Evolutionary conservation across 1,284 basidiomycete genomes (phyloP).

Genomic region (Austroboletus novae-zelandiae): DNA sequence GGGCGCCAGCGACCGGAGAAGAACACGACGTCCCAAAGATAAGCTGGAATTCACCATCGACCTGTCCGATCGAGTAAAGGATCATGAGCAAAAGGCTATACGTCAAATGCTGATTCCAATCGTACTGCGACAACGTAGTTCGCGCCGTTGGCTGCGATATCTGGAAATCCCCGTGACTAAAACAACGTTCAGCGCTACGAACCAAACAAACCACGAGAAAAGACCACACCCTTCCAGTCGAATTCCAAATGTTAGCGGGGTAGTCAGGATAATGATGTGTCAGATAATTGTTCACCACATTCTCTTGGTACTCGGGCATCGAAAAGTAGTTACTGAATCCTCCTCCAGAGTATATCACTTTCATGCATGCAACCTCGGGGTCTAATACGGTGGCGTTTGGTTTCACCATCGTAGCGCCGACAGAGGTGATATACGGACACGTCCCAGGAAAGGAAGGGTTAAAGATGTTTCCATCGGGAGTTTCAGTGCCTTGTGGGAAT

Average conservation of each 20-base stretch:
- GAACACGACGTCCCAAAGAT: constrained; percentile 37
- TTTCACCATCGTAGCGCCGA: constrained; percentile 47
- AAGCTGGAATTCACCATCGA: constrained; percentile 35
- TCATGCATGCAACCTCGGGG: constrained; percentile 30
- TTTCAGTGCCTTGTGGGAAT: constrained; percentile 5
- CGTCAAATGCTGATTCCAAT: neutral
- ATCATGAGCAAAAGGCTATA: neutral
- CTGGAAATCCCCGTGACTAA: constrained; percentile 42
- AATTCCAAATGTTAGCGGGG: constrained; percentile 40
- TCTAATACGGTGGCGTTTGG: constrained; percentile 31
- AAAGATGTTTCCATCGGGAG: constrained; percentile 37
- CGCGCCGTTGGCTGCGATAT: constrained; percentile 39
- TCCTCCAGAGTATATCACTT: constrained; percentile 37
- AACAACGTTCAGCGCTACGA: neutral
- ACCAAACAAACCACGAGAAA: neutral
- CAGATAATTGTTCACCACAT: constrained; percentile 22
- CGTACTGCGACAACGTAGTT: constrained; percentile 39
- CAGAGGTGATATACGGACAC: constrained; percentile 46
- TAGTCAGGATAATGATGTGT: constrained; percentile 29
- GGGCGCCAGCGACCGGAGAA: constrained; percentile 39
- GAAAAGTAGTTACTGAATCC: constrained; percentile 45
- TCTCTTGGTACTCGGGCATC: constrained; percentile 37
- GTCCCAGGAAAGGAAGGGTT: constrained; percentile 45
- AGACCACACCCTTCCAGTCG: constrained; percentile 39
- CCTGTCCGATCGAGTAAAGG: constrained; percentile 3